Conservation (phyloP, 768 basidiomycete genomes). For the Tylopilus rubrobrunneus region DNA sequence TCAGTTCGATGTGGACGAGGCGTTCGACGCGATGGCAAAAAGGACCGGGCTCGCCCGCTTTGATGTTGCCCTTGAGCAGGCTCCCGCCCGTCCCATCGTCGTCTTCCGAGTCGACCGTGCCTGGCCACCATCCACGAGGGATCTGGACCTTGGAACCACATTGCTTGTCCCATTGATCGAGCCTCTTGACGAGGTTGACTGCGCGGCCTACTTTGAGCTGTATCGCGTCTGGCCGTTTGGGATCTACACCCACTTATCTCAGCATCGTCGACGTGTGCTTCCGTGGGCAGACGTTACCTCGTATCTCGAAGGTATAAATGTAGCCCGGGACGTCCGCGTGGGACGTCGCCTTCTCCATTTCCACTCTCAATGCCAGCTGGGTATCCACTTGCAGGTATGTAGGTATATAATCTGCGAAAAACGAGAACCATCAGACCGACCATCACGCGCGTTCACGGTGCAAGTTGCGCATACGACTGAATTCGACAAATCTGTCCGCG, state of each 20-base stretch:
- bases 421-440: conserved; percentile 4
- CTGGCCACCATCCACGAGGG: conserved; percentile 72
- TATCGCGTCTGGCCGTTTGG: conserved; percentile 37
- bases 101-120: conserved; percentile 36
- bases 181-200: conserved; percentile 64
- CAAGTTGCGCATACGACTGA: conserved; percentile 42
- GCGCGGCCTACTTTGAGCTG: conserved; percentile 80
- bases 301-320: conserved; percentile 80
- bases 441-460: not conserved
- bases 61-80: conserved; percentile 63
- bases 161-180: conserved; percentile 79
- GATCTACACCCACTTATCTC: conserved; percentile 20
- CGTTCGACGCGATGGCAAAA: conserved; percentile 76
- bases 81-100: conserved; percentile 36
- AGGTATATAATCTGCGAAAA: conserved; percentile 62
- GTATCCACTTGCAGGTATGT: conserved; percentile 58
- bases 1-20: conserved; percentile 76
- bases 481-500: conserved; percentile 47
- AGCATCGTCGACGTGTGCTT: conserved; percentile 4
- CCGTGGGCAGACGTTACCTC: conserved; percentile 40
- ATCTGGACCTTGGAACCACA: conserved; percentile 76
- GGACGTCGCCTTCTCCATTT: conserved; percentile 54
- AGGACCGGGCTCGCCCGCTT: conserved; percentile 55
- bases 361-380: conserved; percentile 48
- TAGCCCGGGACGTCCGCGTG: conserved; percentile 64